phyloP scores from a whole-genome alignment of 2,329 filamentous ascomycete genomes.

The Tolypocladium amazonense region DNA sequence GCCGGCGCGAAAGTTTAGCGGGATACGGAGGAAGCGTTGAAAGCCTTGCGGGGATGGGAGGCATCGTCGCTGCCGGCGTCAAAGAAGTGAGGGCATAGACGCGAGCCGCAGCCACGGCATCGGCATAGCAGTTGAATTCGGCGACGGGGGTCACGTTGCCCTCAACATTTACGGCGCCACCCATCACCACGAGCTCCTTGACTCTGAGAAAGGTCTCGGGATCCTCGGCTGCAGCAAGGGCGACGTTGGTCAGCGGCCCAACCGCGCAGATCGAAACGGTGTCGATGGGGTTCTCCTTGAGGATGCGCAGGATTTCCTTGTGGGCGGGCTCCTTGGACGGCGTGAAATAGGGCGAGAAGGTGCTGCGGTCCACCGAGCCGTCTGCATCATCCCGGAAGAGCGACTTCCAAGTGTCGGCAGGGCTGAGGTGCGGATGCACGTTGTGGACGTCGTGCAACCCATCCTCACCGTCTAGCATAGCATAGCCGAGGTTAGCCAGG shows the following conservation, averaged over 20 bases:
- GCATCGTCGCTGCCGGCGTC: slow-evolving; percentile 69
- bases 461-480: slow-evolving; percentile 54
- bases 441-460: slow-evolving; percentile 68
- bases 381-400: slow-evolving; percentile 39
- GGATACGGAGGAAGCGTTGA: slow-evolving; percentile 52
- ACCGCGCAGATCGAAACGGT: slow-evolving; percentile 86
- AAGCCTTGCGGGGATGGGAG: slow-evolving; percentile 46
- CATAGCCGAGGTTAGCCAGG: slow-evolving; percentile 2
- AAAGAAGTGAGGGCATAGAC: slow-evolving; percentile 69
- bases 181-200: slow-evolving; percentile 94
- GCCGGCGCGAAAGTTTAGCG: slow-evolving; percentile 44
- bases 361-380: slow-evolving; percentile 26
- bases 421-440: slow-evolving; percentile 63
- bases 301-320: slow-evolving; percentile 78
- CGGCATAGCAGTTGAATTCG: slow-evolving; percentile 94
- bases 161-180: slow-evolving; percentile 65
- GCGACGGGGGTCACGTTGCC: slow-evolving; percentile 81
- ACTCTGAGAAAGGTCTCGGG: slow-evolving; percentile 79
- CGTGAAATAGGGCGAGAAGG: slow-evolving; percentile 54
- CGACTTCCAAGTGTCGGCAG: slow-evolving; percentile 62
- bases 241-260: slow-evolving; percentile 88
- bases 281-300: slow-evolving; percentile 70
- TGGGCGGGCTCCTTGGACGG: slow-evolving; percentile 66
- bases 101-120: slow-evolving; percentile 65
- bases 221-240: slow-evolving; percentile 78